Conservation (phyloP, 306 rosid genomes). For the Albizia julibrissin region DNA sequence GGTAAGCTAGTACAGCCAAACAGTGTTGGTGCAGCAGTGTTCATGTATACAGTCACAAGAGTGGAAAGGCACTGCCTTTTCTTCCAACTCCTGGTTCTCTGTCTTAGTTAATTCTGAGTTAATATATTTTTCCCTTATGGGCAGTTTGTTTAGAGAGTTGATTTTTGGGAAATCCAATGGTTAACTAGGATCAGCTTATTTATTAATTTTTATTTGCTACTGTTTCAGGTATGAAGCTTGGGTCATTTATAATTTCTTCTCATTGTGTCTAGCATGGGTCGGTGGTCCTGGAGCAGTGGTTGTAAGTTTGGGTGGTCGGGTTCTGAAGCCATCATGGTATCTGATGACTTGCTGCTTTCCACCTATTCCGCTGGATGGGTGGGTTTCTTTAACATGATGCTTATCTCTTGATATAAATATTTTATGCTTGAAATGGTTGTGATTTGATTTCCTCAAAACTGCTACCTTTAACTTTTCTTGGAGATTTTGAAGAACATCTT, state of each 20-base stretch:
- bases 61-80: slow-evolving; percentile 13
- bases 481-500: neutral
- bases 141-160: slow-evolving; percentile 11
- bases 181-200: slow-evolving; percentile 5
- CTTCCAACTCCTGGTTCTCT: slow-evolving; percentile 1
- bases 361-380: slow-evolving; percentile 95
- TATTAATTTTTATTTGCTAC: slow-evolving; percentile 24
- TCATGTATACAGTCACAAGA: slow-evolving; percentile 11
- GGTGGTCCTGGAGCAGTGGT: slow-evolving; percentile 99
- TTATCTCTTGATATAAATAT: slow-evolving; percentile 20
- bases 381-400: slow-evolving; percentile 45
- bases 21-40: slow-evolving; percentile 3
- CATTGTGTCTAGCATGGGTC: slow-evolving; percentile 96
- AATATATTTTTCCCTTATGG: neutral
- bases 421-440: slow-evolving; percentile 7
- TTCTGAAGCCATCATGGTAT: slow-evolving; percentile 80
- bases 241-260: slow-evolving; percentile 91
- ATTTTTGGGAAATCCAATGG: neutral
- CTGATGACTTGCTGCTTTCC: slow-evolving; percentile 93
- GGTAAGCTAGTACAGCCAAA: slow-evolving; percentile 5
- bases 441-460: neutral
- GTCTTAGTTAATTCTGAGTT: slow-evolving; percentile 18
- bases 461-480: slow-evolving; percentile 2
- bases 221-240: slow-evolving; percentile 93
- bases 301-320: slow-evolving; percentile 83